Percentiles rank a stretch among this genome's conserved stretches.
Conservation (phyloP, 2,329 filamentous ascomycete genomes). For the Sporothrix protearum region DNA sequence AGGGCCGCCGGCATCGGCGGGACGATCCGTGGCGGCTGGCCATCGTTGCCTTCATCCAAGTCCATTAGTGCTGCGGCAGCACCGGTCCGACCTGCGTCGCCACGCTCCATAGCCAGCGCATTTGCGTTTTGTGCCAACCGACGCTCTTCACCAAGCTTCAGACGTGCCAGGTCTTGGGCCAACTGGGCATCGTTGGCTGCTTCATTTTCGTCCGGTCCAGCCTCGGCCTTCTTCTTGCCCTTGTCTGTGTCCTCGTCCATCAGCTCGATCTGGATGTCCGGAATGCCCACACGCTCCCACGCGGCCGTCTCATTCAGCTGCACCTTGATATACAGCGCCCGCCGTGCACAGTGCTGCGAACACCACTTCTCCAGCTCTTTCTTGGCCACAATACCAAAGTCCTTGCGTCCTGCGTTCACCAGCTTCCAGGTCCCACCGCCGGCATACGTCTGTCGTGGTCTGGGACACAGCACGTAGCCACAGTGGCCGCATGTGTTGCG, state of each 20-base stretch:
- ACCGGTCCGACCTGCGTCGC: constrained; percentile 30
- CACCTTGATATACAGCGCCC: constrained; percentile 80
- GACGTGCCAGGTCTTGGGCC: constrained; percentile 39
- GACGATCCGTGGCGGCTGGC: constrained; percentile 29
- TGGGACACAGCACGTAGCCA: constrained; percentile 76
- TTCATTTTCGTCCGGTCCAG: not conserved
- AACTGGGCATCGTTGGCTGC: constrained; percentile 28
- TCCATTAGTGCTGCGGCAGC: constrained; percentile 47
- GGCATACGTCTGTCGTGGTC: constrained; percentile 55
- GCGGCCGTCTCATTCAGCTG: constrained; percentile 82
- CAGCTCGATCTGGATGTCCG: constrained; percentile 57
- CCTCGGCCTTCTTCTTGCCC: constrained; percentile 34
- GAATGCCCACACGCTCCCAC: constrained; percentile 69
- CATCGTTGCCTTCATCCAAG: constrained; percentile 44
- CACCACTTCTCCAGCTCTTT: constrained; percentile 85
- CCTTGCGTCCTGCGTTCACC: constrained; percentile 48
- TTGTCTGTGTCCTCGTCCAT: constrained; percentile 59
- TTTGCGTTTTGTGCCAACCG: constrained; percentile 40
- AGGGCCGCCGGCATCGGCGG: constrained; percentile 35
- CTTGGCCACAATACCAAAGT: constrained; percentile 65
- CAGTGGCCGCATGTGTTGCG: constrained; percentile 79
- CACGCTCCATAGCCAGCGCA: constrained; percentile 51
- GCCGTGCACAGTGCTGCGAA: constrained; percentile 69
- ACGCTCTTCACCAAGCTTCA: constrained; percentile 46
- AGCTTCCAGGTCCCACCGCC: constrained; percentile 66